These are phyloP conservation scores for Pyrus hybrid DNA, from an alignment of 331 rosid genomes.

Conservation along the genomic window DNA sequence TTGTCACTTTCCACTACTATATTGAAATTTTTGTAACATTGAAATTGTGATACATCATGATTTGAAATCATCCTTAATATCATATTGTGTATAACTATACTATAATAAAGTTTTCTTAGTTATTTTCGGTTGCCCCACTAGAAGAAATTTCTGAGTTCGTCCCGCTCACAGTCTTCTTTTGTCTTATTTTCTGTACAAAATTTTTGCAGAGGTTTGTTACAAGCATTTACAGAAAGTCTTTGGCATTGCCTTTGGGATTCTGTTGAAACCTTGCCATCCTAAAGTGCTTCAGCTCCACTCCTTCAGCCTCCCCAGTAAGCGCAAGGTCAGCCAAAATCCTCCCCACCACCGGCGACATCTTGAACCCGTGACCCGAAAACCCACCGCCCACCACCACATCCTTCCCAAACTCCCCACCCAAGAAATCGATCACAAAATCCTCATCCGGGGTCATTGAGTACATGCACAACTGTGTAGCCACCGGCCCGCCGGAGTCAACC, in stretches of 20 bases:
- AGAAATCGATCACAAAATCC: constrained; percentile 69
- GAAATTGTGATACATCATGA: too few species aligned
- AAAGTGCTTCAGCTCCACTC: constrained; percentile 52
- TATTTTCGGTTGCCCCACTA: too few species aligned
- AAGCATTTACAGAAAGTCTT: constrained; percentile 5
- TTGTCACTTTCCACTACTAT: too few species aligned
- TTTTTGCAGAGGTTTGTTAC: too few species aligned
- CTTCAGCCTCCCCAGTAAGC: constrained; percentile 37
- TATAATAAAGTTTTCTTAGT: too few species aligned
- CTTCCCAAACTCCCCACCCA: constrained; percentile 65
- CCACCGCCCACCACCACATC: constrained; percentile 81
- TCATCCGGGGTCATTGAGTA: constrained; percentile 80
- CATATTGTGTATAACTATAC: too few species aligned
- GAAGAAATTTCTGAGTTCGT: too few species aligned
- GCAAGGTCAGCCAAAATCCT: constrained; percentile 54
- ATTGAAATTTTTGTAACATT: too few species aligned
- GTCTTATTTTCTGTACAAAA: too few species aligned
- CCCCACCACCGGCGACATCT: constrained; percentile 79
- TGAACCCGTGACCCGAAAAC: constrained; percentile 93
- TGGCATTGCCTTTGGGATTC: constrained; percentile 38
- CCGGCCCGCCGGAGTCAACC: constrained; percentile 53
- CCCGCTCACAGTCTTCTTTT: too few species aligned
- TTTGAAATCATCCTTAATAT: too few species aligned
- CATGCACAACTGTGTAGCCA: constrained; percentile 63
- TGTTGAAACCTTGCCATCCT: constrained; percentile 42